Evolutionary conservation across 2,329 filamentous ascomycete species (phyloP).

Genomic region (Hymenoscyphus fructigenus): DNA sequence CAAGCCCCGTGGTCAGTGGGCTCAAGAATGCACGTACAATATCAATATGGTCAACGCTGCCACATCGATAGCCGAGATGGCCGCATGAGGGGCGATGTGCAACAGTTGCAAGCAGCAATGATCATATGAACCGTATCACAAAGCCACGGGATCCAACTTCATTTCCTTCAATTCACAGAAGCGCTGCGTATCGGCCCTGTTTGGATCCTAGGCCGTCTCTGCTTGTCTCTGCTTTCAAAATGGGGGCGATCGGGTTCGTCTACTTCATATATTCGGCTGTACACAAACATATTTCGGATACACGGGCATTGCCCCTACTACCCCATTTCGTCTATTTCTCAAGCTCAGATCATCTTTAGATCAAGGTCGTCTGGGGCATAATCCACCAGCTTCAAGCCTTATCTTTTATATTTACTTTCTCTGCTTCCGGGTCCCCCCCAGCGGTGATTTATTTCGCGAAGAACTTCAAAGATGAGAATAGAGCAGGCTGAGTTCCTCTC

Average conservation of each 20-base stretch:
- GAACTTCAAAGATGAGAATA: background rate
- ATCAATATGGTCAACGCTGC: background rate
- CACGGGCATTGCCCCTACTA: background rate
- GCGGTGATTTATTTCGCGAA: background rate
- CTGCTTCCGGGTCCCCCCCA: background rate
- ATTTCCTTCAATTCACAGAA: background rate
- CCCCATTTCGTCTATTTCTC: background rate
- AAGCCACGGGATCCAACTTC: slow-evolving; percentile 1
- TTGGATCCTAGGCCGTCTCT: background rate
- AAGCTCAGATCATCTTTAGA: background rate
- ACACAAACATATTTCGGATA: background rate
- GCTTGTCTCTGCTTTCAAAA: background rate
- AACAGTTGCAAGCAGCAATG: slow-evolving; percentile 2
- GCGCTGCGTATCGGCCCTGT: background rate
- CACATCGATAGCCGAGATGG: background rate
- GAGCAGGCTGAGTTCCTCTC: background rate
- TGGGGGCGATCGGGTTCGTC: background rate
- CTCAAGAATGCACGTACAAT: background rate
- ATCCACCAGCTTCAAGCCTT: background rate
- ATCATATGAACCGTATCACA: background rate
- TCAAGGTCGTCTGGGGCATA: background rate
- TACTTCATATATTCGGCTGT: background rate
- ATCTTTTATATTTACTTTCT: background rate
- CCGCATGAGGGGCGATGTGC: background rate
- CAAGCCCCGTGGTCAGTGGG: background rate